Percentiles rank a stretch among this genome's conserved stretches.
Evolutionary conservation across 2,329 filamentous ascomycete genomes (phyloP).

Genomic region (Rhinocladiella similis): DNA sequence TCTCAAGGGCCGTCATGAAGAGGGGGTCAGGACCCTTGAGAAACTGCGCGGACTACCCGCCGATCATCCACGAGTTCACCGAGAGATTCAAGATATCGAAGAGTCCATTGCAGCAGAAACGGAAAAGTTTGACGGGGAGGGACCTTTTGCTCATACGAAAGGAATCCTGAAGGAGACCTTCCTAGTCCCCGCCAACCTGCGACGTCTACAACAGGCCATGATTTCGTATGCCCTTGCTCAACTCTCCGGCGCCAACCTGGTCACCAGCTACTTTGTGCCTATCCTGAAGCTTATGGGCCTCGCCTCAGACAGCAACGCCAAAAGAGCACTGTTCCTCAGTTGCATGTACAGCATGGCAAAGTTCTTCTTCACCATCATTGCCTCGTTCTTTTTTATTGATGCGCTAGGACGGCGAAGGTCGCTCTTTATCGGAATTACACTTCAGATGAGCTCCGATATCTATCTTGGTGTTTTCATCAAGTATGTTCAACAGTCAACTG

Average conservation of each 20-base stretch:
- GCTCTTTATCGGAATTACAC: slow-evolving; percentile 38
- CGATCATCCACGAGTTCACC: slow-evolving; percentile 32
- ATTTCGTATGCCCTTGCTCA: slow-evolving; percentile 44
- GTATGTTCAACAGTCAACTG: slow-evolving; percentile 30
- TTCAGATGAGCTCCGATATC: slow-evolving; percentile 44
- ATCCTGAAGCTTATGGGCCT: slow-evolving; percentile 43
- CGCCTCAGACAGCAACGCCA: slow-evolving; percentile 28
- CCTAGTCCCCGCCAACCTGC: slow-evolving; percentile 39
- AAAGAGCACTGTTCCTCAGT: slow-evolving; percentile 39
- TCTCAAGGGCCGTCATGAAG: slow-evolving; percentile 30
- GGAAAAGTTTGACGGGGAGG: slow-evolving; percentile 3
- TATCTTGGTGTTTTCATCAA: slow-evolving; percentile 46
- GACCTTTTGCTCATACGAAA: slow-evolving; percentile 15
- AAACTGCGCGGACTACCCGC: slow-evolving; percentile 35
- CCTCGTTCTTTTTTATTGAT: slow-evolving; percentile 48
- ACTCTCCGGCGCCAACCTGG: slow-evolving; percentile 46
- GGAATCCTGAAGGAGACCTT: slow-evolving; percentile 40
- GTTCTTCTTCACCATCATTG: slow-evolving; percentile 44
- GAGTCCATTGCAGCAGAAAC: slow-evolving; percentile 26
- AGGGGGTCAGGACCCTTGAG: slow-evolving; percentile 32
- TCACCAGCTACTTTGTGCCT: slow-evolving; percentile 47
- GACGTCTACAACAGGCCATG: slow-evolving; percentile 41
- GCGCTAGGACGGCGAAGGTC: slow-evolving; percentile 44
- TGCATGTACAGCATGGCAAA: slow-evolving; percentile 48
- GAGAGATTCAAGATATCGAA: slow-evolving; percentile 34